Percentiles rank a stretch among this genome's conserved stretches.
phyloP scores from a whole-genome alignment of 805 yeast species.

The Saturnispora gosingensis region DNA sequence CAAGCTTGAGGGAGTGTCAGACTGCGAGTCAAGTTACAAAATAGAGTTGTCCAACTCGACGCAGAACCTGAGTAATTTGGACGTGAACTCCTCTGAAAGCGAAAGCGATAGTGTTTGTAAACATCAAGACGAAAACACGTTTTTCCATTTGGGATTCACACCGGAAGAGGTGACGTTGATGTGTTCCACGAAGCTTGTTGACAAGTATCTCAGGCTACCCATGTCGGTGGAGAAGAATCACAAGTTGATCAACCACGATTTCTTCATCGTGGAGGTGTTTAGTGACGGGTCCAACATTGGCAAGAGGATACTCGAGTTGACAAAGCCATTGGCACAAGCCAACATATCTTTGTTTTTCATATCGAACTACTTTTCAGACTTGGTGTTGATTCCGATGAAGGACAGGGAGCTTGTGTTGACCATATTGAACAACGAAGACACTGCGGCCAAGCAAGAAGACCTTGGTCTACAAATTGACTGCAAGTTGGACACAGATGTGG shows the following conservation, averaged over 20 bases:
- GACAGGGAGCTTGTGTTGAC: constrained; percentile 36
- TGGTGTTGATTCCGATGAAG: constrained; percentile 46
- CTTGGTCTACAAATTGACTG: constrained; percentile 29
- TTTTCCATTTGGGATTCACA: constrained; percentile 54
- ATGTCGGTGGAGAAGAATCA: constrained; percentile 30
- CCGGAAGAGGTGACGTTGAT: constrained; percentile 57
- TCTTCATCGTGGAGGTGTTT: constrained; percentile 48
- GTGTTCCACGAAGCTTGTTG: constrained; percentile 34
- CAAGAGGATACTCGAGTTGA: constrained; percentile 44
- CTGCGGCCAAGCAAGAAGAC: neutral
- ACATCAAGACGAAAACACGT: constrained; percentile 32
- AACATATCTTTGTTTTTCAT: constrained; percentile 52
- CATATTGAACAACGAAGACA: constrained; percentile 24
- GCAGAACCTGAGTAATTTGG: constrained; percentile 1
- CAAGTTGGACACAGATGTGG: constrained; percentile 29
- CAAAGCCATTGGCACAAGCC: constrained; percentile 48
- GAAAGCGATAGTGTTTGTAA: neutral
- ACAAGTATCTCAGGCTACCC: constrained; percentile 31
- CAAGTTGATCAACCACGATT: constrained; percentile 35
- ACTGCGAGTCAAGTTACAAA: constrained; percentile 6
- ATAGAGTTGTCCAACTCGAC: constrained; percentile 7
- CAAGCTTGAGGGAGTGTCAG: constrained; percentile 15
- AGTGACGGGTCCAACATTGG: constrained; percentile 50
- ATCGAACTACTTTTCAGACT: constrained; percentile 55
- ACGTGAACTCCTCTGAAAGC: constrained; percentile 1